phyloP scores from a whole-genome alignment of 2,329 filamentous ascomycete species.

The Paraconiothyrium sp. region DNA sequence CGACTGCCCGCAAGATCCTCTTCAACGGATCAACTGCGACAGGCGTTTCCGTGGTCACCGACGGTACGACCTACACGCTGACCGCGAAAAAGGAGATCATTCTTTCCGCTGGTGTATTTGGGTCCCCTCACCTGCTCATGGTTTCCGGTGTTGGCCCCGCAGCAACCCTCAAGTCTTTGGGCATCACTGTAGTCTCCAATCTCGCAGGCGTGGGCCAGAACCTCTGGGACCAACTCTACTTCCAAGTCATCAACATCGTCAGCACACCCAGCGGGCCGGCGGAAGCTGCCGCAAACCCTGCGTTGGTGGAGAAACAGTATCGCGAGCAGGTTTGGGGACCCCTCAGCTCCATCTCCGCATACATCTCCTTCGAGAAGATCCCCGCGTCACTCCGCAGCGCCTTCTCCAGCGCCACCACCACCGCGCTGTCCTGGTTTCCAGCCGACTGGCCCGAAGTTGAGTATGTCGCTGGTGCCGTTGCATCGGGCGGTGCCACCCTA shows the following conservation, averaged over 20 bases:
- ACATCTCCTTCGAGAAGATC: constrained; percentile 9
- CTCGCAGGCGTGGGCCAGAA: constrained; percentile 67
- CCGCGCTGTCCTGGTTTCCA: constrained; percentile 24
- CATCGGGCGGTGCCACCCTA: constrained; percentile 25
- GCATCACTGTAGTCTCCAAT: constrained; percentile 62
- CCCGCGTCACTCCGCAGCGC: constrained; percentile 23
- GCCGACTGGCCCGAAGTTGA: constrained; percentile 40
- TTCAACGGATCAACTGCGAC: constrained; percentile 10
- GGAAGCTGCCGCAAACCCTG: background rate
- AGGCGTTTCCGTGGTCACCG: background rate
- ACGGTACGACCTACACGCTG: background rate
- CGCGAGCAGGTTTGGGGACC: constrained; percentile 15
- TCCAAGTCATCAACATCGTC: background rate
- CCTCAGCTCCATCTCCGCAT: constrained; percentile 8
- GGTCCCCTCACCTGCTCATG: constrained; percentile 14
- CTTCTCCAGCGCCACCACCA: constrained; percentile 18
- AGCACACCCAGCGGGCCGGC: background rate
- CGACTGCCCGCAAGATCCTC: background rate
- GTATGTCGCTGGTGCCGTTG: constrained; percentile 24
- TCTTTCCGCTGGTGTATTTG: constrained; percentile 60
- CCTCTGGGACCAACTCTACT: constrained; percentile 28
- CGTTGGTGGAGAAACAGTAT: constrained; percentile 15
- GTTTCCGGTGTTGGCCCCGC: constrained; percentile 64
- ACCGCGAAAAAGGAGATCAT: constrained; percentile 18
- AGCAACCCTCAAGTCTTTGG: constrained; percentile 58